Base-by-base conservation (phyloP, 345 rosid genomes). In the Hibiscus syriacus region DNA sequence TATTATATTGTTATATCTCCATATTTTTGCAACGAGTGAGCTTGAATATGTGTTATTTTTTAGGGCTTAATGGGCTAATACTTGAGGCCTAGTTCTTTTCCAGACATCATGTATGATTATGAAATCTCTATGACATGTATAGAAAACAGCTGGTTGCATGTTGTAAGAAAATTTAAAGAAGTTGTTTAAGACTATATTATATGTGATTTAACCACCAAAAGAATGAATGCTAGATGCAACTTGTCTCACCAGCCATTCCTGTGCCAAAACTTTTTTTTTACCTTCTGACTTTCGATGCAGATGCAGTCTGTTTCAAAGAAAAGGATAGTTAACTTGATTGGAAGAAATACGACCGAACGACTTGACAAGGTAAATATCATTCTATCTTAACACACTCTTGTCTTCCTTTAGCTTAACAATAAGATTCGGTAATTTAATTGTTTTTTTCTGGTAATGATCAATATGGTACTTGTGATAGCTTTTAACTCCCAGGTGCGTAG, bases 331-430 rank as follows among this genome's bases (percentile, higher is more conserved):
- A 75, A 80, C 30, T 64, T 85, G 80, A 81, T 83, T 61, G 90
- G 90, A 64, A 81, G 87, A 70, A 85, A 85, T 79, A 72, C 86
- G 49, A 76, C 75, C 55, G 90, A 83, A 73, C 71, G 78, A 53
- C 76, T 80, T 46, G 90, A 85, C 62, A 64, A 76, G 83, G 90
- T 85, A 67, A 77, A 16, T 48, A 14, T 53, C 36, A 19, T 49
- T 54, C 45, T 39, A 39, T 39, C 13, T 39, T 39, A 39, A 10
- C 45, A 10, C 14, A 41, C 46, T 41, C 46, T 41, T 41, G 16
- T 41, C 13, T 39, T 8, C 45, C 45, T 39, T 39, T 1, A 41
- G 14, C 45, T 57, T 30, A 30, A 30, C 5, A 3, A 30, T 4
- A 39, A 41, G 46, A 13, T 57, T 25, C 29, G 11, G 20, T 27